These are phyloP conservation scores for Amoebophrya sp. DNA, from an alignment of 169 alveolate genomes.

Conservation along the genomic window DNA sequence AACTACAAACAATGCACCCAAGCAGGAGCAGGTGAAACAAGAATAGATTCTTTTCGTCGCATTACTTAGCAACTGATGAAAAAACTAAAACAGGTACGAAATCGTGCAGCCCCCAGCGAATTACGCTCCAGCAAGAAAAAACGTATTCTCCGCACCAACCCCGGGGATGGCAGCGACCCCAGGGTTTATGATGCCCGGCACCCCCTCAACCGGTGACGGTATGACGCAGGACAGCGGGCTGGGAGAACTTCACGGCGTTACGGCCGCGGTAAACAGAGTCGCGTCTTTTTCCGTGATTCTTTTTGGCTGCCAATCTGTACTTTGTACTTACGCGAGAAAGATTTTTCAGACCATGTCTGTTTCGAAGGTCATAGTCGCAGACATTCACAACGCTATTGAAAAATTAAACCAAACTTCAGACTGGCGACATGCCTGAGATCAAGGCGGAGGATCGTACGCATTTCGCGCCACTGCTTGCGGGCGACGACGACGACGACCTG, in stretches of 20 bases:
- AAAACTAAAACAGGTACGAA: not conserved
- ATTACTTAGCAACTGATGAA: too few species aligned
- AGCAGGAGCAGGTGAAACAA: too few species aligned
- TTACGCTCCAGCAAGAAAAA: slow-evolving; percentile 43
- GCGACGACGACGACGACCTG: slow-evolving; percentile 83
- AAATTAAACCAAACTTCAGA: too few species aligned
- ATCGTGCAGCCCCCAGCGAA: slow-evolving; percentile 31
- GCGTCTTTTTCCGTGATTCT: too few species aligned
- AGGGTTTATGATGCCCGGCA: not conserved
- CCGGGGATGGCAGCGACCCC: not conserved
- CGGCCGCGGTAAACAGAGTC: not conserved
- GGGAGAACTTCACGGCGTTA: not conserved
- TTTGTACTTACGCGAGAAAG: too few species aligned
- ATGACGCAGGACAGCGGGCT: not conserved
- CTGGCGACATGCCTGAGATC: slow-evolving; percentile 45
- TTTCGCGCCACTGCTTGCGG: slow-evolving; percentile 54
- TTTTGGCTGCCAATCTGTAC: too few species aligned
- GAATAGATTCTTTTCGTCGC: too few species aligned
- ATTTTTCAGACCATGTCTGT: too few species aligned
- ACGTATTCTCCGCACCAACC: slow-evolving; percentile 41
- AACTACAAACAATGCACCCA: too few species aligned
- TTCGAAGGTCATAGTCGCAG: too few species aligned
- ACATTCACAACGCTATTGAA: too few species aligned
- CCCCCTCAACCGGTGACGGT: not conserved
- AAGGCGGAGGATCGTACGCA: slow-evolving; percentile 46